Percentiles rank a stretch among this genome's conserved stretches.
These are phyloP conservation scores for Evansstolkia leycettana DNA, from an alignment of 495 filamentous ascomycete species.

Conservation along the genomic window DNA sequence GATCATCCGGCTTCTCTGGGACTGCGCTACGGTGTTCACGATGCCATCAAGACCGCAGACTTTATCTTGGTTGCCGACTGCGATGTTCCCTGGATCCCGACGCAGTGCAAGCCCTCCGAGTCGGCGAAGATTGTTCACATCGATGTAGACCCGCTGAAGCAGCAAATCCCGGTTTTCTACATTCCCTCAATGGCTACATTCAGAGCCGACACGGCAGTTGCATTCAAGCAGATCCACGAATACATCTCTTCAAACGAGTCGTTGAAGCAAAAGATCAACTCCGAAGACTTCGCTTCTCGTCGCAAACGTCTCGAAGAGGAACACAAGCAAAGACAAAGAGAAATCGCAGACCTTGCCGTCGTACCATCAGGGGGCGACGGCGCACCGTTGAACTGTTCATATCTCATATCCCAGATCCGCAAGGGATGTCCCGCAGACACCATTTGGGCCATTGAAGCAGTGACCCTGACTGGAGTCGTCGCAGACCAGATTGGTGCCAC, in stretches of 20 bases:
- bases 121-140: conserved; percentile 65
- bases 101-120: conserved; percentile 40
- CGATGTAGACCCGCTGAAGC: conserved; percentile 78
- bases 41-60: conserved; percentile 63
- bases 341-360: conserved; percentile 42
- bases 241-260: conserved; percentile 36
- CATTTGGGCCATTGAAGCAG: conserved; percentile 79
- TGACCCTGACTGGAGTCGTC: conserved; percentile 69
- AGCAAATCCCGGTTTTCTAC: conserved; percentile 78
- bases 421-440: conserved; percentile 59
- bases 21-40: conserved; percentile 63
- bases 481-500: conserved; percentile 72
- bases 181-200: conserved; percentile 62
- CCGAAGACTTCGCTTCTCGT: conserved; percentile 30
- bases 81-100: conserved; percentile 66
- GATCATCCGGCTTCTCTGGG: conserved; percentile 66
- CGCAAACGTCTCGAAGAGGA: conserved; percentile 45
- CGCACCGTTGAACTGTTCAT: conserved; percentile 57
- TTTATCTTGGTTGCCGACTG: conserved; percentile 80
- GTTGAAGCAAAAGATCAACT: conserved; percentile 31
- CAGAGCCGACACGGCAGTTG: conserved; percentile 58
- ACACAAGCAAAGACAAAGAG: conserved; percentile 47
- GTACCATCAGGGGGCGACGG: conserved; percentile 38
- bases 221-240: conserved; percentile 59
- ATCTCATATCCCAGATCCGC: conserved; percentile 54